Evolutionary conservation across 1,284 basidiomycete species (phyloP).

Genomic region (Exobasidium cylindrosporum): DNA sequence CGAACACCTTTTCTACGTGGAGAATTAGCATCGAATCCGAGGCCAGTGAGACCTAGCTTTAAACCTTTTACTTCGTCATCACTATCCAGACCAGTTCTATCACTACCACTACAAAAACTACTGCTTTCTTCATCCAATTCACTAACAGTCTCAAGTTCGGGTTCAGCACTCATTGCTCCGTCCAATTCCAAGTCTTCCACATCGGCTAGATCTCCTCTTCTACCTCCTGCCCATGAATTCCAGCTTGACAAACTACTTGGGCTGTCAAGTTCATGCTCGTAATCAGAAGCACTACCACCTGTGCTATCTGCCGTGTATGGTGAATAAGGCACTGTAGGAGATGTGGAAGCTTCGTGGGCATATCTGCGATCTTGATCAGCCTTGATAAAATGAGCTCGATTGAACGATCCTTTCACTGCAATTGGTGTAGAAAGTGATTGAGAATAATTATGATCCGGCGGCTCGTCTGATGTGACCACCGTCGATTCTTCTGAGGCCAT

Average conservation of each 20-base stretch:
- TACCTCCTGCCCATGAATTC: constrained; percentile 28
- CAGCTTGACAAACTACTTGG: constrained; percentile 46
- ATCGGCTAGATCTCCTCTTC: constrained; percentile 47
- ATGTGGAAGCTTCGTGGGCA: not conserved
- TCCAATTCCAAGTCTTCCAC: constrained; percentile 48
- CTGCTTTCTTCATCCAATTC: constrained; percentile 46
- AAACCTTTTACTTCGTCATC: constrained; percentile 5
- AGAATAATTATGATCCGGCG: not conserved
- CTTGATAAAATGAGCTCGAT: not conserved
- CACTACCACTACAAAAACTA: constrained; percentile 21
- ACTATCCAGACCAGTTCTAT: constrained; percentile 1
- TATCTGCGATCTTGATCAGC: not conserved
- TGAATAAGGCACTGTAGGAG: not conserved
- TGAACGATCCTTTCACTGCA: not conserved
- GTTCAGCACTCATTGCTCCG: constrained; percentile 18
- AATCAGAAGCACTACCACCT: constrained; percentile 9
- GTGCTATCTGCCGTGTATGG: constrained; percentile 2
- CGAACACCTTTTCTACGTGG: constrained; percentile 1
- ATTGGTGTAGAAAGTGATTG: not conserved
- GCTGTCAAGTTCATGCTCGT: constrained; percentile 26
- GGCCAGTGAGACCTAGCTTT: not conserved
- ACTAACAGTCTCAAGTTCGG: constrained; percentile 46
- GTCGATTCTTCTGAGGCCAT: not conserved
- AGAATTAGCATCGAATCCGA: not conserved
- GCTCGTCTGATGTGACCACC: not conserved